These are phyloP conservation scores for Parafenestella ontariensis DNA, from an alignment of 2,329 filamentous ascomycete genomes.

Conservation along the genomic window DNA sequence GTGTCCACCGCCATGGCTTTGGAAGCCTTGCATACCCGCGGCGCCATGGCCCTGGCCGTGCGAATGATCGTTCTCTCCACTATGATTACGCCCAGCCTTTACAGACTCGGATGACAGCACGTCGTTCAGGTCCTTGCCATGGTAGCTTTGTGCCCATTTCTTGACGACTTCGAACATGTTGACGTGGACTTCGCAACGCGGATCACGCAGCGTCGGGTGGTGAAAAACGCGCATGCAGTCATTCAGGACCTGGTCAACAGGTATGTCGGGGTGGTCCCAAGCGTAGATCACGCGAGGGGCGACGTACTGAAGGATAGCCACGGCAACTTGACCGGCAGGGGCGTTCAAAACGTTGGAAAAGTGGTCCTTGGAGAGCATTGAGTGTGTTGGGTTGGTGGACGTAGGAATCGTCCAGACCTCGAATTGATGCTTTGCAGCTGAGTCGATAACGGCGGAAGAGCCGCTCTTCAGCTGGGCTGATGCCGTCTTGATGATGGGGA, in stretches of 20 bases:
- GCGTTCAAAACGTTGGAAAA: slow-evolving; percentile 60
- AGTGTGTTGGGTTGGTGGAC: slow-evolving; percentile 59
- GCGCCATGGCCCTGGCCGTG: slow-evolving; percentile 41
- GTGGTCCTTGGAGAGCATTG: slow-evolving; percentile 60
- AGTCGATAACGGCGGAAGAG: slow-evolving; percentile 71
- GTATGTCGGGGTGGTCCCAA: slow-evolving; percentile 86
- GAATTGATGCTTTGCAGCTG: slow-evolving; percentile 59
- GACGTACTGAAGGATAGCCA: slow-evolving; percentile 78
- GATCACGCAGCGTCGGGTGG: slow-evolving; percentile 83
- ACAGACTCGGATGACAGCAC: slow-evolving; percentile 86
- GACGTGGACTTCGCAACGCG: slow-evolving; percentile 77
- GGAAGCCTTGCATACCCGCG: slow-evolving; percentile 33
- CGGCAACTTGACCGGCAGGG: slow-evolving; percentile 57
- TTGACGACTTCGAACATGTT: slow-evolving; percentile 90
- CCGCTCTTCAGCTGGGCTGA: slow-evolving; percentile 86
- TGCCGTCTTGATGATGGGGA: slow-evolving; percentile 87
- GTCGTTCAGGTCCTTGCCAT: slow-evolving; percentile 71
- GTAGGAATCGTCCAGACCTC: slow-evolving; percentile 58
- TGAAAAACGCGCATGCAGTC: slow-evolving; percentile 88
- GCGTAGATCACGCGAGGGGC: slow-evolving; percentile 89
- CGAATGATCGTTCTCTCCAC: slow-evolving; percentile 42
- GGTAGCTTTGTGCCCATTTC: slow-evolving; percentile 77
- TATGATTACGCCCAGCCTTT: slow-evolving; percentile 80
- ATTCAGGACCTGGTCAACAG: slow-evolving; percentile 81
- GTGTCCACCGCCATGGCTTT: slow-evolving; percentile 22